phyloP scores from a whole-genome alignment of 2,329 filamentous ascomycete genomes.

The Grosmannia penicillata region DNA sequence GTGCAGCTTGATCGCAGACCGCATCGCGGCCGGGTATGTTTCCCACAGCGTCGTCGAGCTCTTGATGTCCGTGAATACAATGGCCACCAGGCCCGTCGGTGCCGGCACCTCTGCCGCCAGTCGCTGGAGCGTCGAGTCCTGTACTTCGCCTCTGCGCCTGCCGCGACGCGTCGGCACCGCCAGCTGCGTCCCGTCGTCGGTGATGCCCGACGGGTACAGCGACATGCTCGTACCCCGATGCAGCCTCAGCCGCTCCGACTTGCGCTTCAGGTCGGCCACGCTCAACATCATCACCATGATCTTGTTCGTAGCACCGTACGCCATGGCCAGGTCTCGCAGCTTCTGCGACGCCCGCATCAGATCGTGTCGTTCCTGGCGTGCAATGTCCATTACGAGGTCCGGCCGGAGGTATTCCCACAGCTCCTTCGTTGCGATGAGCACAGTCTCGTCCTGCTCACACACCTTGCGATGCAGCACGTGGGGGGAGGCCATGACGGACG shows the following conservation, averaged over 20 bases:
- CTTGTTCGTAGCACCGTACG: slow-evolving; percentile 85
- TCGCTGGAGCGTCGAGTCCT: slow-evolving; percentile 74
- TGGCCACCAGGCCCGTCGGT: slow-evolving; percentile 76
- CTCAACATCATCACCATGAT: slow-evolving; percentile 99
- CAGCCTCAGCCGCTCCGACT: slow-evolving; percentile 56
- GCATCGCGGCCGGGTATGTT: slow-evolving; percentile 86
- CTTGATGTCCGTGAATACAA: slow-evolving; percentile 98
- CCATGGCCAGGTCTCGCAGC: slow-evolving; percentile 84
- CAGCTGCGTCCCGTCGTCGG: slow-evolving; percentile 46
- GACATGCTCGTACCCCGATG: slow-evolving; percentile 74
- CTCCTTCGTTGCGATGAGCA: slow-evolving; percentile 79
- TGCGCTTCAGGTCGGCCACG: slow-evolving; percentile 76
- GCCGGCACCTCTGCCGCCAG: slow-evolving; percentile 85
- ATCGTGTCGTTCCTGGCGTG: slow-evolving; percentile 71
- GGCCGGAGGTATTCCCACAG: slow-evolving; percentile 91
- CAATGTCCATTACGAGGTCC: slow-evolving; percentile 82
- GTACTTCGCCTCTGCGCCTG: slow-evolving; percentile 51
- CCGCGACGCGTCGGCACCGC: slow-evolving; percentile 47
- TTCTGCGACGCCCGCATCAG: slow-evolving; percentile 93
- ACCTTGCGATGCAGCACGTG: slow-evolving; percentile 66
- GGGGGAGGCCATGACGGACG: slow-evolving; percentile 81
- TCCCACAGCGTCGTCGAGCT: slow-evolving; percentile 96
- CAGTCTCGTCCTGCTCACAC: slow-evolving; percentile 82
- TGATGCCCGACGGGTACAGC: slow-evolving; percentile 60
- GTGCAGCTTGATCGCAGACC: slow-evolving; percentile 91